These are phyloP conservation scores for Eruca vesicaria DNA, from an alignment of 441 rosid genomes.

Conservation along the genomic window DNA sequence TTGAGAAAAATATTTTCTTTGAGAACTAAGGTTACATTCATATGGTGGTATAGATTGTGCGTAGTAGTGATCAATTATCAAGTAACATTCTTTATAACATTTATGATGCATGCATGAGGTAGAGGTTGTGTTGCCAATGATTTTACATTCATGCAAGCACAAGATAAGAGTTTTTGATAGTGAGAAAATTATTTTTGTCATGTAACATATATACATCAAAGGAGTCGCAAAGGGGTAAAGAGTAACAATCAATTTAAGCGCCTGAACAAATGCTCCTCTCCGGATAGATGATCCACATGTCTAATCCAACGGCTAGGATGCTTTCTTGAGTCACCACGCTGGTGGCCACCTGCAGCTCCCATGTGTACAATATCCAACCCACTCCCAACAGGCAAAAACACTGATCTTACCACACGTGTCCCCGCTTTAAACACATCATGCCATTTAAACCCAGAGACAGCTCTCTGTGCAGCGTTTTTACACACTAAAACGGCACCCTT, in stretches of 20 bases:
- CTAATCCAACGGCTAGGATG: constrained; percentile 69
- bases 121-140: not conserved
- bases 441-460: constrained; percentile 55
- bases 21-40: too few species aligned
- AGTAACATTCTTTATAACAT: too few species aligned
- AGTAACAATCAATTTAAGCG: not conserved
- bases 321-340: constrained; percentile 9
- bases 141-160: not conserved
- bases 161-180: not conserved
- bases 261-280: constrained; percentile 44
- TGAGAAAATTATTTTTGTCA: not conserved
- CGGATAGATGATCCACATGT: constrained; percentile 62
- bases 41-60: constrained; percentile 81
- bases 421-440: constrained; percentile 42
- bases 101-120: not conserved
- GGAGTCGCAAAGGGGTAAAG: not conserved
- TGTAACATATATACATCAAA: not conserved
- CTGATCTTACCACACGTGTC: constrained; percentile 63
- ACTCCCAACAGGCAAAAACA: constrained; percentile 64
- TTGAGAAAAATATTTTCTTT: too few species aligned
- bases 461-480: constrained; percentile 56
- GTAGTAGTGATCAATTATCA: constrained; percentile 42
- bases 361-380: constrained; percentile 74
- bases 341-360: constrained; percentile 37
- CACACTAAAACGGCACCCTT: constrained; percentile 77